These are phyloP conservation scores for Medicago ruthenica DNA, from an alignment of 306 rosid species.

Conservation along the genomic window DNA sequence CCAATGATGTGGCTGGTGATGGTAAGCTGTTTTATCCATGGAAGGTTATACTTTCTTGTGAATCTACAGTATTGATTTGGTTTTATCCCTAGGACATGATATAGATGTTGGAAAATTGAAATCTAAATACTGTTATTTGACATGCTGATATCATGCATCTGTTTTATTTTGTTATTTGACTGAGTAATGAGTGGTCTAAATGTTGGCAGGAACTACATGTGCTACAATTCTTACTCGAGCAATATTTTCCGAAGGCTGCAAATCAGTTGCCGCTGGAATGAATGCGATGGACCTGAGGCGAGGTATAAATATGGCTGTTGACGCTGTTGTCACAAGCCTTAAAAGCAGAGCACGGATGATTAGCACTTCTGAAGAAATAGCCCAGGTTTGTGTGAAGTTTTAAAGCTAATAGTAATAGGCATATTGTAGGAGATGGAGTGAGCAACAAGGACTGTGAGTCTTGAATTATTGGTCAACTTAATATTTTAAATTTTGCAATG, in stretches of 20 bases:
- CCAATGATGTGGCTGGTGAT: conserved; percentile 92
- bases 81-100: neutral
- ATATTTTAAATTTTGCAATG: neutral
- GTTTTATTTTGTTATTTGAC: conserved; percentile 8
- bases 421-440: neutral
- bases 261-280: conserved; percentile 98
- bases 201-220: conserved; percentile 84
- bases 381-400: conserved; percentile 67
- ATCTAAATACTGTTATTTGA: neutral
- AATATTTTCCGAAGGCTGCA: conserved; percentile 91
- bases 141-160: neutral
- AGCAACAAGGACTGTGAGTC: neutral
- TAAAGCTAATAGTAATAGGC: neutral
- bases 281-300: conserved; percentile 97
- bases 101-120: neutral
- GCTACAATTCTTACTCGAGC: conserved; percentile 92
- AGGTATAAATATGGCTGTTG: conserved; percentile 90
- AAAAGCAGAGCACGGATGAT: conserved; percentile 94
- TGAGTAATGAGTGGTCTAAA: conserved; percentile 17
- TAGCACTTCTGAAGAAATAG: conserved; percentile 96
- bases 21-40: conserved; percentile 56
- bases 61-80: neutral
- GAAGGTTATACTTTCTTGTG: neutral
- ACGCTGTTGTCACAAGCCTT: conserved; percentile 83
- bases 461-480: neutral